Base-by-base conservation (phyloP, 257 asterid species). In the Solanum lignicaule region DNA sequence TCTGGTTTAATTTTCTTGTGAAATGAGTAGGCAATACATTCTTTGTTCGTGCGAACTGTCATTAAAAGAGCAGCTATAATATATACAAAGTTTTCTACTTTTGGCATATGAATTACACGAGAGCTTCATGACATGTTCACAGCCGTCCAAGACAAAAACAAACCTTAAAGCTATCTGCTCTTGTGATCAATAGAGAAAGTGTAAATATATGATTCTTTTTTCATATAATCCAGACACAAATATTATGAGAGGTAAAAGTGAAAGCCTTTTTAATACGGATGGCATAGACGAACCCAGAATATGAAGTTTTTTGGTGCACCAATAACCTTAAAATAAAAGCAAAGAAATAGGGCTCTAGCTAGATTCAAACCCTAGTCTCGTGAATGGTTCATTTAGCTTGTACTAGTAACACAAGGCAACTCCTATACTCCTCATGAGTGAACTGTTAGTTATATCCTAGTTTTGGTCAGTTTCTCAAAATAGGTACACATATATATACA, bases 21-120 rank as follows among this genome's bases (percentile, higher is more conserved):
- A 85, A 66, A 66, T 1, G 68, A 46, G 68, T 46, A 81, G 68
- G 85, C 68, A 81, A 85, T 62, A 85, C 68, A 85, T 85, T 85
- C 87, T 85, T 85, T 85, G 87, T 29, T 85, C 87, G 81, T 85
- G 87, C 81, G 31, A 84, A 84, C 39, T 84, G 65, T 84, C 87
- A 65, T 71, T 85, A 39, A 84, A 84, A 27, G 66, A 79, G 65
- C 85, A 43, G 18, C 35, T 6, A 76, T 65, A 65, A 25, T 65
- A 65, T n/a, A 5, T 65, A 65, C 39, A 76, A n/a, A 76, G 35
- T 9, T 43, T 79, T 46, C 85, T 27, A 41, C 68, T 81, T 81
- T 43, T 81, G 11, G 18, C 39, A 81, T 81, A 81, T 43, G 68
- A 81, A 85, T 35, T 84, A 23, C 36, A 71, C 78, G 87, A 66